Base-by-base conservation (phyloP, 805 yeast species). In the Ogataea salicorniae region DNA sequence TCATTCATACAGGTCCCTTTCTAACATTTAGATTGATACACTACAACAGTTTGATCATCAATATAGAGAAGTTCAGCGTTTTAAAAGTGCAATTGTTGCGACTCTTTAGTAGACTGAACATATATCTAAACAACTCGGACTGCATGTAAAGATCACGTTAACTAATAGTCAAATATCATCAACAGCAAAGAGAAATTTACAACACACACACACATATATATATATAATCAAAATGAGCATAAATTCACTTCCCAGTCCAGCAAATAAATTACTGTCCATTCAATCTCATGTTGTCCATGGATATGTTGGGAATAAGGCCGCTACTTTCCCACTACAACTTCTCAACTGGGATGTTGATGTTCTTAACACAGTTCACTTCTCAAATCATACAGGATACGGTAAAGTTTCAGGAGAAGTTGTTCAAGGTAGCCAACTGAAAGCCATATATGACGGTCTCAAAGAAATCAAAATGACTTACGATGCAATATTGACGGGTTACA, bases 241-340 rank as follows among this genome's bases (percentile, higher is more conserved):
- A 17, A 16, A 26, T 29, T 23, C 34, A 15, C 15, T 39, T 9
- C 43, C 41, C 18, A 39, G 7, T 11, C 48, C 48, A 9, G 47
- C 64, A n/a, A 50, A 43, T 34, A 53, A 63, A 22, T 64, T 79
- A 0, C 67, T 82, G 6, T 76, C 84, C 0, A 71, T 81, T 4
- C 87, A 81, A 63, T 82, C 87, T 6, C 88, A 83, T 60, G 88
- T 83, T 14, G 83, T 76, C 7, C 88, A 83, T 60, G 89, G 89
- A 2, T 83, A 81, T 53, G 89, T 83, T 34, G 89, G 89, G 0
- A 81, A 82, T 54, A 76, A 80, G 54, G 84, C 86, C 0, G 76
- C 82, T 2, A 75, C 83, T 0, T 83, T 83, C 57, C 87, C 87
- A 0, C 61, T 83, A 7, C 87, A 83, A 55, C 73, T 71, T 45